Conservation (phyloP, 2,329 filamentous ascomycete genomes). For the Helotiales sp. region DNA sequence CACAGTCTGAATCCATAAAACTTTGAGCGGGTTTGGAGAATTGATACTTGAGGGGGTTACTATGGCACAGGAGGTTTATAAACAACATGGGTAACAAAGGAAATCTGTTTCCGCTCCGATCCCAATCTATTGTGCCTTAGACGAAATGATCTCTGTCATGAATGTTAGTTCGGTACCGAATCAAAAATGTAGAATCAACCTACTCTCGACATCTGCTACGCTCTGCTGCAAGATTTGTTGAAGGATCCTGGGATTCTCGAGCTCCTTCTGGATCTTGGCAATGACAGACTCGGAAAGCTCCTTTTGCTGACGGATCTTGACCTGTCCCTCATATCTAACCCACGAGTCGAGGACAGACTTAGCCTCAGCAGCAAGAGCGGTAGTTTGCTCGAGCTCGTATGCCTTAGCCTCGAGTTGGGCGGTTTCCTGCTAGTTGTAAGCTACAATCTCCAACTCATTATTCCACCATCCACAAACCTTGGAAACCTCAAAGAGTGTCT, state of each 20-base stretch:
- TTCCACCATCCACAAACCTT: constrained; percentile 67
- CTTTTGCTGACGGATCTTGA: constrained; percentile 98
- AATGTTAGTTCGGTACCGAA: constrained; percentile 43
- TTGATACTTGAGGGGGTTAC: constrained; percentile 40
- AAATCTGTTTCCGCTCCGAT: constrained; percentile 46
- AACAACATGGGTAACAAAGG: constrained; percentile 59
- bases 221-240: constrained; percentile 99
- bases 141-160: constrained; percentile 61
- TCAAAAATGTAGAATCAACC: constrained; percentile 41
- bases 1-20: background rate
- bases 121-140: constrained; percentile 66
- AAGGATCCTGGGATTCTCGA: constrained; percentile 95
- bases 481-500: constrained; percentile 95
- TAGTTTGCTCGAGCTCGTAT: constrained; percentile 96
- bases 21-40: background rate
- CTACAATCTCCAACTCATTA: background rate
- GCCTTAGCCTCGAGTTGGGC: constrained; percentile 94
- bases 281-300: constrained; percentile 94
- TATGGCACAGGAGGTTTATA: constrained; percentile 66
- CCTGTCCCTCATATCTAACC: constrained; percentile 98
- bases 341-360: constrained; percentile 96
- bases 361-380: constrained; percentile 87
- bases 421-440: constrained; percentile 65
- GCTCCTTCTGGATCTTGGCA: constrained; percentile 97
- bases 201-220: constrained; percentile 94